A percentile compares a stretch with the other conserved stretches of the same genome.
These are phyloP conservation scores for Arachis hypogaea DNA, from an alignment of 306 rosid species.

Conservation along the genomic window DNA sequence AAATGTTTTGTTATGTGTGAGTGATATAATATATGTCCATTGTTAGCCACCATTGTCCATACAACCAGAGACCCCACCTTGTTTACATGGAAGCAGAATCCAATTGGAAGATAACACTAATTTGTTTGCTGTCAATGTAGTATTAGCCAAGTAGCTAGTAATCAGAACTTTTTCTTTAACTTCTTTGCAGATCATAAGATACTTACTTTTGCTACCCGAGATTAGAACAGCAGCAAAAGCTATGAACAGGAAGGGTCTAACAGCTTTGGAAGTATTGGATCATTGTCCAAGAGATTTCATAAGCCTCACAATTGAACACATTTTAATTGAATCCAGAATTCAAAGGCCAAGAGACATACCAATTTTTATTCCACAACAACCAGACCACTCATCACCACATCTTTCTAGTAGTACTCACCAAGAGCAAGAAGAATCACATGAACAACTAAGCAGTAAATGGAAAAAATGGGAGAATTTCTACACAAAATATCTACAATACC, in stretches of 20 bases:
- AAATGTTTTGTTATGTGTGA: no score
- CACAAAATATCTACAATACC: constrained; percentile 17
- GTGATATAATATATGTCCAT: no score
- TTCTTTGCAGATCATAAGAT: constrained; percentile 15
- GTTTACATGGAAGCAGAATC: no score
- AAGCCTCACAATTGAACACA: constrained; percentile 19
- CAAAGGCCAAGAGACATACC: neutral
- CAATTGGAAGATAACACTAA: no score
- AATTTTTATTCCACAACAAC: neutral
- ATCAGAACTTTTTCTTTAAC: neutral
- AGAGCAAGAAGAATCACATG: neutral
- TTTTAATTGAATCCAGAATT: constrained; percentile 12
- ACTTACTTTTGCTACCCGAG: constrained; percentile 13
- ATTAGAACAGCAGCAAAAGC: neutral
- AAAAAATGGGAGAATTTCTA: neutral
- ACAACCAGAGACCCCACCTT: no score
- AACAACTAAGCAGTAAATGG: neutral
- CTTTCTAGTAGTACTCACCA: neutral
- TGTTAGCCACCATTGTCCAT: no score
- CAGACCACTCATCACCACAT: neutral
- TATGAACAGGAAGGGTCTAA: neutral
- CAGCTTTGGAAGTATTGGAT: constrained; percentile 24
- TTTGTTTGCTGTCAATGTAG: neutral
- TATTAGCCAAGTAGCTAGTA: no score
- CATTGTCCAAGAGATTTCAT: constrained; percentile 26